These are phyloP conservation scores for Lanmaoa rubissima DNA, from an alignment of 768 basidiomycete genomes.

Conservation along the genomic window DNA sequence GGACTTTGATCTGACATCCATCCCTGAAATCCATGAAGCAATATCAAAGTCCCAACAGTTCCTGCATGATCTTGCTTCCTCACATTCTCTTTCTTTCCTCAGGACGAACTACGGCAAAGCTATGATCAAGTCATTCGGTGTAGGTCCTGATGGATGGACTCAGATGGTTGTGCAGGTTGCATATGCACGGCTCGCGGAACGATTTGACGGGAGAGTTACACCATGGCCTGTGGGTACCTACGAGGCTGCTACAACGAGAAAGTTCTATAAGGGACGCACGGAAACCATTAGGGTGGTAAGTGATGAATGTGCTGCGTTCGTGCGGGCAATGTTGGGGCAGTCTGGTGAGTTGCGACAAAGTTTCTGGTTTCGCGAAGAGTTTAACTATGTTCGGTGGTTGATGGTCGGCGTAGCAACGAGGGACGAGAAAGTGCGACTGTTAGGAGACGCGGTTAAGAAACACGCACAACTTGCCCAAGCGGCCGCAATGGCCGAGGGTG, in stretches of 20 bases:
- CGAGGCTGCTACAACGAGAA: constrained; percentile 89
- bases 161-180: constrained; percentile 92
- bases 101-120: constrained; percentile 81
- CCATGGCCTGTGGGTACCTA: constrained; percentile 78
- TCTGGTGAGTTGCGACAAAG: constrained; percentile 22
- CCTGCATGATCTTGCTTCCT: constrained; percentile 55
- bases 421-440: constrained; percentile 49
- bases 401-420: constrained; percentile 17
- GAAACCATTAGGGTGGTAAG: constrained; percentile 90
- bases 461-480: constrained; percentile 66
- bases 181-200: constrained; percentile 65
- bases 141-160: constrained; percentile 94
- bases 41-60: constrained; percentile 56
- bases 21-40: constrained; percentile 36
- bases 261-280: constrained; percentile 86
- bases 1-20: constrained; percentile 59
- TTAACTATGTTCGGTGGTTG: background rate
- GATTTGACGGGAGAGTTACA: constrained; percentile 22
- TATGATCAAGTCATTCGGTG: constrained; percentile 79
- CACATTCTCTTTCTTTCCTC: constrained; percentile 61
- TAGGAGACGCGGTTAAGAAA: constrained; percentile 58
- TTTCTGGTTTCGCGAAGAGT: background rate
- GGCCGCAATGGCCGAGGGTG: constrained; percentile 66
- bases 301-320: constrained; percentile 74
- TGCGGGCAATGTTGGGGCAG: constrained; percentile 65